phyloP scores from a whole-genome alignment of 2,329 filamentous ascomycete genomes.

The Rhynchosporium graminicola region DNA sequence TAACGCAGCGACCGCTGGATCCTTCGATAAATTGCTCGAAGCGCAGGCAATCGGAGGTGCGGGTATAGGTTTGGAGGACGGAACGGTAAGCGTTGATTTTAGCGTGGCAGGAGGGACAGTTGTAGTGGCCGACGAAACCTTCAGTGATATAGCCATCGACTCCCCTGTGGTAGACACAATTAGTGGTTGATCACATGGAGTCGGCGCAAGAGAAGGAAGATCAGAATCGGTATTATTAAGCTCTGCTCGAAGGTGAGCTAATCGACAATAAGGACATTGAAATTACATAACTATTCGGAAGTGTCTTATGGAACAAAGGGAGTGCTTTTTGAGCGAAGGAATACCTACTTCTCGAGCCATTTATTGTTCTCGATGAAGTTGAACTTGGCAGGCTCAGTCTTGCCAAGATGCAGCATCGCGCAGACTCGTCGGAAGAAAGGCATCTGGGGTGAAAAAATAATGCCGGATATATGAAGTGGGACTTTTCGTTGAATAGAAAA shows the following conservation, averaged over 20 bases:
- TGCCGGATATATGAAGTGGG: background rate
- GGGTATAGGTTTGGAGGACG: conserved; percentile 2
- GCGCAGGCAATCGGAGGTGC: conserved; percentile 12
- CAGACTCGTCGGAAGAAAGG: conserved; percentile 10
- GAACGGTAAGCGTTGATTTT: conserved; percentile 17
- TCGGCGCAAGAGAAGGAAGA: background rate
- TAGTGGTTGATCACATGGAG: background rate
- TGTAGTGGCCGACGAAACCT: conserved; percentile 13
- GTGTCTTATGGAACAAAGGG: background rate
- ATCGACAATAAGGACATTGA: background rate
- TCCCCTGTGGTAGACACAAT: background rate
- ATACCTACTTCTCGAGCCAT: conserved; percentile 13
- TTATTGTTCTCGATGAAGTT: conserved; percentile 8
- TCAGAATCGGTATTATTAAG: background rate
- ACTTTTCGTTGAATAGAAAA: background rate
- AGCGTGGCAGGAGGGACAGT: conserved; percentile 6
- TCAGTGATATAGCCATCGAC: conserved; percentile 16
- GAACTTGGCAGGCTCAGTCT: conserved; percentile 3
- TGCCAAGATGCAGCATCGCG: conserved; percentile 6
- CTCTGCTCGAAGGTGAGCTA: background rate
- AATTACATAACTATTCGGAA: too few species aligned
- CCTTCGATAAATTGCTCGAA: conserved; percentile 17
- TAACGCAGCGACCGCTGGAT: conserved; percentile 12
- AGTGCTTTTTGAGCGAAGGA: background rate
- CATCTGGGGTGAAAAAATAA: background rate